phyloP scores from a whole-genome alignment of 2,329 filamentous ascomycete species.

The Fusarium coffeatum region DNA sequence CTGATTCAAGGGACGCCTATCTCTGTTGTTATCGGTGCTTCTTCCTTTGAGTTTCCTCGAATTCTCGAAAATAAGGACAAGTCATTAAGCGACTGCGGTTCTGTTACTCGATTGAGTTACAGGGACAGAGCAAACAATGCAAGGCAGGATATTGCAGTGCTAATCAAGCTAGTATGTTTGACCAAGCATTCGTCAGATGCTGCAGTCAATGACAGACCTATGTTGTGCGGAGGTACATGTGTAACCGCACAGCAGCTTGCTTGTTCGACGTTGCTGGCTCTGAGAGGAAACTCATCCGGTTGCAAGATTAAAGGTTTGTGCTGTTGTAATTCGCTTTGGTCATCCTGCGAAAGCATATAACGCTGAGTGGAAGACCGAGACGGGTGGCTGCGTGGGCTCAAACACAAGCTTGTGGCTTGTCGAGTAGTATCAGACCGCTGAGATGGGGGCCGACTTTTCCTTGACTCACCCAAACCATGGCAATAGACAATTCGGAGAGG shows the following conservation, averaged over 20 bases:
- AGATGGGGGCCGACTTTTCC: not conserved
- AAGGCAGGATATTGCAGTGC: slow-evolving; percentile 6
- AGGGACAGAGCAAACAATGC: not conserved
- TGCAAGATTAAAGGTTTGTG: not conserved
- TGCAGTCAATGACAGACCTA: slow-evolving; percentile 16
- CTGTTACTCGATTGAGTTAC: not conserved
- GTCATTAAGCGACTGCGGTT: no score
- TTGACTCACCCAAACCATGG: not conserved
- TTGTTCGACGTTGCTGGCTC: slow-evolving; percentile 2
- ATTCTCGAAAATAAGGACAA: not conserved
- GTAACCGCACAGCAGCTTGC: slow-evolving; percentile 11
- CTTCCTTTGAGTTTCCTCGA: not conserved
- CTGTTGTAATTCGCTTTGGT: not conserved
- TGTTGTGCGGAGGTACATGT: slow-evolving; percentile 20
- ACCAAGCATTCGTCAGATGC: slow-evolving; percentile 22
- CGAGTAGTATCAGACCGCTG: not conserved
- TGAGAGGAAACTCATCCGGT: slow-evolving; percentile 4
- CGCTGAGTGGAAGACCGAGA: not conserved
- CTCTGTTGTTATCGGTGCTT: not conserved
- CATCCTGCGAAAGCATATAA: not conserved
- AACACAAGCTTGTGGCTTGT: slow-evolving; percentile 1
- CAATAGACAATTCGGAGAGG: not conserved
- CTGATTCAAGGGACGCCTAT: not conserved
- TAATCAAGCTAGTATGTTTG: slow-evolving; percentile 9
- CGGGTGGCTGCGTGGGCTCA: slow-evolving; percentile 32